Base-by-base conservation (phyloP, 352 stramenopile species). In the Globisporangium okanoganense region DNA sequence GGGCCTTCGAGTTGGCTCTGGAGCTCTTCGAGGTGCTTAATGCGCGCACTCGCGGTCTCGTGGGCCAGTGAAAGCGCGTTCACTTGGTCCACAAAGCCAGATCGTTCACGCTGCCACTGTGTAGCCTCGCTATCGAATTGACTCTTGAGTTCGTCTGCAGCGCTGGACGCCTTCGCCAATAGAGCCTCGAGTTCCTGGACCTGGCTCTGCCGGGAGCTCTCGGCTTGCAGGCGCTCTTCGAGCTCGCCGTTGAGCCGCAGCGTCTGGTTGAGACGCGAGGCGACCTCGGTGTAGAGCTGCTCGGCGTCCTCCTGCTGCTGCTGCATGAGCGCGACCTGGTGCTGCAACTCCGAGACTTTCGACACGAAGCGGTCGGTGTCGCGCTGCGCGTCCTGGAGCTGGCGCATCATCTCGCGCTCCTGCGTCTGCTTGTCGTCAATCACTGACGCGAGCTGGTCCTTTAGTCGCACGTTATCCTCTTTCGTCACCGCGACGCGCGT, bases 221-320 rank as follows among this genome's bases (percentile, higher is more conserved):
- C 40, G 1, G 51, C 48, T 16, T 45, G 20, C 5, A 68, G 56
- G 3, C 54, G 45, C n/a, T 38, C 33, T 33, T 72, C 61, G 2
- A 72, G 41, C 3, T 72, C 62, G 25, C 64, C 53, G 31, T 71
- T 77, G 41, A 64, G 56, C 14, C 80, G 68, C 14, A 82, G 65
- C 22, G 67, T 80, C 47, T 84, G 78, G 49, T 88, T 85, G 3
- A 90, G 58, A 40, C 78, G 79, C 4, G 78, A 79, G n/a, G 79
- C 69, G 9, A 83, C 66, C 52, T 87, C 79, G 27, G 76, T n/a
- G 35, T 88, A 85, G 31, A 80, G 58, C 22, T 78, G 70, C 54
- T 88, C 75, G 0, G 75, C 61, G 43, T 92, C 78, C 25, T 87
- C 75, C 29, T 88, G 78, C 56, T 88, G 69, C 38, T 86, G 70